Evolutionary conservation across 2,329 filamentous ascomycete genomes (phyloP).

Genomic region (Pyrenophora seminiperda): DNA sequence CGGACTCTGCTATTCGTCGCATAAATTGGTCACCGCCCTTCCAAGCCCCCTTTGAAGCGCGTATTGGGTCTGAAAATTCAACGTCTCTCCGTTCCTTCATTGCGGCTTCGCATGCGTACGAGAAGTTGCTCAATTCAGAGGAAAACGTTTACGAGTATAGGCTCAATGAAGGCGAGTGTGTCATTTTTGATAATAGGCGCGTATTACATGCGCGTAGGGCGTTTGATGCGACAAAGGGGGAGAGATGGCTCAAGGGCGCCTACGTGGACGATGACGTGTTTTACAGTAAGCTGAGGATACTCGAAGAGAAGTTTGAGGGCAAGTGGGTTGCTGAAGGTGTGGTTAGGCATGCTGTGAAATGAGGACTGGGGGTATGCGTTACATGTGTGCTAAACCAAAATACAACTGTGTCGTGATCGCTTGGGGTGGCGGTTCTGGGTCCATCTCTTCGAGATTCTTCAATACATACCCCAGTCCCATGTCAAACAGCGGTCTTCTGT

Average conservation of each 20-base stretch:
- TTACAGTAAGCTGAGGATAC: conserved; percentile 52
- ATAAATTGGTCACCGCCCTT: conserved; percentile 82
- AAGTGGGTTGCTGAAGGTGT: conserved; percentile 45
- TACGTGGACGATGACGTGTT: conserved; percentile 76
- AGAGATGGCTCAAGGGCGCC: conserved; percentile 82
- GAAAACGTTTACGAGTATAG: conserved; percentile 70
- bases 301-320: conserved; percentile 46
- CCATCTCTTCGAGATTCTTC: too few species aligned
- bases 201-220: conserved; percentile 81
- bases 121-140: conserved; percentile 61
- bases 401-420: neutral
- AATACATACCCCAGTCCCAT: neutral
- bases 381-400: too few species aligned
- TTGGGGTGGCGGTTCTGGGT: too few species aligned
- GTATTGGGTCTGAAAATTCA: conserved; percentile 38
- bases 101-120: conserved; percentile 61
- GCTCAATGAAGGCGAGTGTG: conserved; percentile 81
- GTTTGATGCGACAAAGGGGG: conserved; percentile 71
- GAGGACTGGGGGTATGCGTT: neutral
- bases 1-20: conserved; percentile 45
- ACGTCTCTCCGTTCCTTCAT: conserved; percentile 38
- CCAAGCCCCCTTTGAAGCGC: conserved; percentile 62
- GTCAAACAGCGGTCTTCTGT: conserved; percentile 21
- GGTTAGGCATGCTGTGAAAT: conserved; percentile 25
- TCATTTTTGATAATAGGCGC: conserved; percentile 88